phyloP scores from a whole-genome alignment of 768 basidiomycete genomes.

The Podaxis sp. region DNA sequence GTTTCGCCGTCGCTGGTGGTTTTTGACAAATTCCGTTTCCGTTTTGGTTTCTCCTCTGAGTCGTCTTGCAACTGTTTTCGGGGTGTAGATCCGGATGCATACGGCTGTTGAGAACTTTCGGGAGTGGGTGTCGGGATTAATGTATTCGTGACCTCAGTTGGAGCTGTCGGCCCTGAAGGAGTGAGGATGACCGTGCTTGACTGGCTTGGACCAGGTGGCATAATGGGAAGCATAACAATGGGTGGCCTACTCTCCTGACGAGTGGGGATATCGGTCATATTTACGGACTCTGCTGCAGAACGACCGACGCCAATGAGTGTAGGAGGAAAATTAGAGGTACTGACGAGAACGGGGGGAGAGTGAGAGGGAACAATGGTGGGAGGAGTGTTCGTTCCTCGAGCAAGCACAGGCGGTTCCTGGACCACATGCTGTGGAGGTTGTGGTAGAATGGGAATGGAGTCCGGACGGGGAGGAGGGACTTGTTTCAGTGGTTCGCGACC shows the following conservation, averaged over 20 bases:
- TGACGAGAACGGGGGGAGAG: constrained; percentile 4
- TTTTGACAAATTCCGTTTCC: constrained; percentile 17
- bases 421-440: neutral
- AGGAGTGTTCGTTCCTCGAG: neutral
- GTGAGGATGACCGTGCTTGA: constrained; percentile 3
- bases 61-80: neutral
- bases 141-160: neutral
- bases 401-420: neutral
- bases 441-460: neutral
- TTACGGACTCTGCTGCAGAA: neutral
- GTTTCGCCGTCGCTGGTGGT: constrained; percentile 12
- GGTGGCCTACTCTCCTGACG: neutral
- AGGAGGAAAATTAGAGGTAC: neutral
- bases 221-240: neutral
- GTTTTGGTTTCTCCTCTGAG: constrained; percentile 7
- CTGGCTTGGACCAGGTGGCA: constrained; percentile 1
- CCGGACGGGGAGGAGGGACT: neutral
- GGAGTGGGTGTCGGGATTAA: neutral
- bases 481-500: neutral
- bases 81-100: neutral
- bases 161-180: neutral
- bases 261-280: neutral
- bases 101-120: neutral
- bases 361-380: neutral
- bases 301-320: constrained; percentile 1